Base-by-base conservation (phyloP, 108 stramenopile species). In the Fragilariopsis cylindrus region DNA sequence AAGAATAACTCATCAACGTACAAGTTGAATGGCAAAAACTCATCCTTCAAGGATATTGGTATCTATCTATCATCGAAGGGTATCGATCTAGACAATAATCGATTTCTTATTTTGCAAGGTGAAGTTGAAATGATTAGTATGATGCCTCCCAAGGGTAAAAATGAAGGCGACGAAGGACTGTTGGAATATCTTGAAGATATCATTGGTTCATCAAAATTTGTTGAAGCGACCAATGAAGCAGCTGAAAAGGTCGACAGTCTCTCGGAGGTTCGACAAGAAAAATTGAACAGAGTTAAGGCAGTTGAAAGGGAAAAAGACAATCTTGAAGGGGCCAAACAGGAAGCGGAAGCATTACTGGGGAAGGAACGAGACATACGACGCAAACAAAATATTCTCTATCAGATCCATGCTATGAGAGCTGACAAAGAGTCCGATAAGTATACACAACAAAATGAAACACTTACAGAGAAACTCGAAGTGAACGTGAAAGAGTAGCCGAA, bases 51-150 rank as follows among this genome's bases (percentile, higher is more conserved):
- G 64, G 96, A 96, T 54, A 95, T 98, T 46, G 88, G 90, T 2
- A 80, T 82, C 18, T 97, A 92, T 63, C 75, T 99, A 21, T 82
- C 83, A 12, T 76, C 81, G 43, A 87, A 96, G 69, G 99, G 98
- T 4, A 96, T 99, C 54, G 99, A 99, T 84, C 84, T 99, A 12
- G 97, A 98, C 76, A 97, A 99, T 84, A 99, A 99, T 75, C 92
- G 99, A 40, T 99, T 99, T 82, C 75, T 99, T 3, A 99, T 99
- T 77, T 84, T 99, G 46, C 98, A 99, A 83, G 98, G 98, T 6
- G 98, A 98, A 83, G 98, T 98, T 18, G 98, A 98, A 79, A 95
- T 97, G 96, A 99, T 99, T 69, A 90, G 94, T 52, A 97, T 98
- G 96, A 99, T 99, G 99, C 90, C 97, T 46, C 99, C 99, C 81